Percentiles rank a stretch among this genome's conserved stretches.
Evolutionary conservation across 2,329 filamentous ascomycete genomes (phyloP).

Genomic region (Tolypocladium cylindrosporum): DNA sequence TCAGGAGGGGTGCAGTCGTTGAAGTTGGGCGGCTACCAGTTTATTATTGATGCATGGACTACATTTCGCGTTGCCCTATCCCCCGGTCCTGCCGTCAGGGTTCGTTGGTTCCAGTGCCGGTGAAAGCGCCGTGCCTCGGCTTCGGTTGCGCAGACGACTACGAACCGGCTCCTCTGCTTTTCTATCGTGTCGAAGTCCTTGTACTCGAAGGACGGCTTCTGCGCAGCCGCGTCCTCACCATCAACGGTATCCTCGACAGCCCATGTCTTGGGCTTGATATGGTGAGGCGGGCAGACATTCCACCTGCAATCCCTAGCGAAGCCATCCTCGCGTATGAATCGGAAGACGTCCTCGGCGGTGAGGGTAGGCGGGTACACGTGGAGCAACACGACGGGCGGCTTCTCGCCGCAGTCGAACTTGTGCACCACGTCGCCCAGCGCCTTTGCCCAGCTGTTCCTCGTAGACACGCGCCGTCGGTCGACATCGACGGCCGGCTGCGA

Average conservation of each 20-base stretch:
- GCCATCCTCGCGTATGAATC: slow-evolving; percentile 32
- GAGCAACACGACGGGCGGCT: slow-evolving; percentile 19
- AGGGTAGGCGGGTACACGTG: slow-evolving; percentile 18
- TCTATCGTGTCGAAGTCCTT: slow-evolving; percentile 9
- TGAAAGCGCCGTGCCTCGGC: slow-evolving; percentile 28
- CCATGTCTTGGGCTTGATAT: slow-evolving; percentile 3
- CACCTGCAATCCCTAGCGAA: slow-evolving; percentile 16
- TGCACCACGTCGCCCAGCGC: slow-evolving; percentile 12
- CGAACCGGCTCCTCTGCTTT: slow-evolving; percentile 17
- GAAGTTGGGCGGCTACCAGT: slow-evolving; percentile 16
- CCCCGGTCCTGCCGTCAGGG: slow-evolving; percentile 10
- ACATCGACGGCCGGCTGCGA: slow-evolving; percentile 9
- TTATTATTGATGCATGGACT: slow-evolving; percentile 20
- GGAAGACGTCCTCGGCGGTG: slow-evolving; percentile 21
- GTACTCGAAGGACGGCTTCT: background rate
- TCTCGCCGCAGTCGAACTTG: slow-evolving; percentile 11
- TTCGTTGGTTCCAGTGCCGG: slow-evolving; percentile 29
- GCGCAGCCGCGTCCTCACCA: slow-evolving; percentile 1
- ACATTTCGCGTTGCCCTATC: slow-evolving; percentile 8
- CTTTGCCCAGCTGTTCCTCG: slow-evolving; percentile 14
- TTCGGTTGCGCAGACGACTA: slow-evolving; percentile 20
- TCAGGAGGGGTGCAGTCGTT: background rate
- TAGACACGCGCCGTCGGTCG: slow-evolving; percentile 9
- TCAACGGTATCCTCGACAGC: slow-evolving; percentile 3
- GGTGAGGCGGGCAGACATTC: slow-evolving; percentile 12